These are phyloP conservation scores for Pascua sp. DNA, from an alignment of 1,284 basidiomycete genomes.

Conservation along the genomic window DNA sequence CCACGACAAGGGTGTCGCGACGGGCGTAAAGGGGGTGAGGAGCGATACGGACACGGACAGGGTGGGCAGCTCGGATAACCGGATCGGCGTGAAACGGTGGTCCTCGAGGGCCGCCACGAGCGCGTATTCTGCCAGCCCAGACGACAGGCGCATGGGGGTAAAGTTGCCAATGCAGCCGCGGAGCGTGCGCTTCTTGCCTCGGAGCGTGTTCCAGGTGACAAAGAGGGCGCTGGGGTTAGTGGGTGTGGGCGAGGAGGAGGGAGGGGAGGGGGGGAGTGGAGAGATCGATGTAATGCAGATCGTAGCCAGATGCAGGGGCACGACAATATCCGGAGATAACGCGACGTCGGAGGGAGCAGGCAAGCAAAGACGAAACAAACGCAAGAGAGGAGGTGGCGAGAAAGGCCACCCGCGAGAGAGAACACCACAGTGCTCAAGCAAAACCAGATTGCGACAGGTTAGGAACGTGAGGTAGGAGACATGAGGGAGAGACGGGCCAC, in stretches of 20 bases:
- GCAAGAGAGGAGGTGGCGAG: no score
- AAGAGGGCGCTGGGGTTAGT: conserved; percentile 71
- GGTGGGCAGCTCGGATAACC: conserved; percentile 66
- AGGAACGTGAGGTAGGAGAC: no score
- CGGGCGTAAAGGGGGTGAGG: conserved; percentile 87
- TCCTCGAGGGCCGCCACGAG: conserved; percentile 60
- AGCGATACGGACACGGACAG: conserved; percentile 81
- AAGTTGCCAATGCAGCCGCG: conserved; percentile 97
- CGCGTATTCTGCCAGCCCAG: conserved; percentile 85
- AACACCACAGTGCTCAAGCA: no score
- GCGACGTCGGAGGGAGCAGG: no score
- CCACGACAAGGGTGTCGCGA: conserved; percentile 84
- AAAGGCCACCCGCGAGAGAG: no score
- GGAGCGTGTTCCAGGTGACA: conserved; percentile 83
- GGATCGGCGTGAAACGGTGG: conserved; percentile 61
- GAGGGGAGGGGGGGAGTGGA: neutral
- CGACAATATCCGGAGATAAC: no score
- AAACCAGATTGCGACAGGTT: no score
- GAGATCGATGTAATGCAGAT: neutral
- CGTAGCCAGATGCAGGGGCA: no score
- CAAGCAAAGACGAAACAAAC: no score
- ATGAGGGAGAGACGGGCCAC: no score
- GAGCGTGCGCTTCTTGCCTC: conserved; percentile 55
- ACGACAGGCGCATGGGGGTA: conserved; percentile 66
- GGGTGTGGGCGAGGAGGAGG: neutral